These are phyloP conservation scores for slime mould (Dictyostelium discoideum) DNA, from an alignment of 78 protist species.

Conservation along the genomic window dicty_2.7 NC_007089.4:235001-235500, in stretches of 20 bases:
- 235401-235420: slow-evolving; percentile 38
- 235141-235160: neutral
- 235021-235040: neutral
- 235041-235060: neutral
- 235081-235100: too few species aligned
- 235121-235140: neutral
- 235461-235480: slow-evolving; percentile 73
- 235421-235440: slow-evolving; percentile 70
- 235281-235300: slow-evolving; percentile 76
- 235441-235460: slow-evolving; percentile 52
- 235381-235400: slow-evolving; percentile 80
- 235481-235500: slow-evolving; percentile 72
- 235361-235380: slow-evolving; percentile 65
- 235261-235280: slow-evolving; percentile 43
- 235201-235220: neutral
- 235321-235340: slow-evolving; percentile 51
- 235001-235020: neutral
- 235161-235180: neutral
- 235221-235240: too few species aligned
- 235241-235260: slow-evolving; percentile 24
- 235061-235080: neutral
- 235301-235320: slow-evolving; percentile 37
- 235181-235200: neutral
- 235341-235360: slow-evolving; percentile 71
- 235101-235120: neutral